Conservation (phyloP, 2,329 filamentous ascomycete genomes). For the Raffaelea ambrosiae region DNA sequence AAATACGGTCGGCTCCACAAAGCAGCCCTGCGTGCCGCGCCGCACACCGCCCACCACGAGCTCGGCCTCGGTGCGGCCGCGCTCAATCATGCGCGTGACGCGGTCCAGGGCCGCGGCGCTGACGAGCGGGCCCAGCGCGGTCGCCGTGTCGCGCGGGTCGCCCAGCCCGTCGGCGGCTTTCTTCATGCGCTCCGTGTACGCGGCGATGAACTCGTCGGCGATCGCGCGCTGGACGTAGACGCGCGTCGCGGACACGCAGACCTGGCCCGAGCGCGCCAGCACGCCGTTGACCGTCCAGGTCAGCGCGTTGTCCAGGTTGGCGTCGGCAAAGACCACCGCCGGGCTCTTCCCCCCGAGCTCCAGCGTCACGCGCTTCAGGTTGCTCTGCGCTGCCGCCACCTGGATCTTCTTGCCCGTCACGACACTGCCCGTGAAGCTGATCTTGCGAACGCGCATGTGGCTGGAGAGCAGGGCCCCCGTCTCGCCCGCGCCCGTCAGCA, state of each 20-base stretch:
- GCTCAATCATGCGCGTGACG: slow-evolving; percentile 34
- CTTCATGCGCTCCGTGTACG: slow-evolving; percentile 52
- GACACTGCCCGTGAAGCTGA: slow-evolving; percentile 55
- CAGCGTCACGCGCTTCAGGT: slow-evolving; percentile 51
- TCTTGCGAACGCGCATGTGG: slow-evolving; percentile 52
- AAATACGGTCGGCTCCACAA: slow-evolving; percentile 10
- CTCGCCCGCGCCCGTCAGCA: slow-evolving; percentile 49
- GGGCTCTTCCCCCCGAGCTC: slow-evolving; percentile 38
- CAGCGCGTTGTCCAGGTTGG: slow-evolving; percentile 29
- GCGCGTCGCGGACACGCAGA: slow-evolving; percentile 42
- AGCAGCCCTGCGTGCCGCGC: slow-evolving; percentile 28
- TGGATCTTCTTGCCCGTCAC: slow-evolving; percentile 53
- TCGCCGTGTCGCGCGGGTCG: slow-evolving; percentile 48
- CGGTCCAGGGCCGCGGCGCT: slow-evolving; percentile 38
- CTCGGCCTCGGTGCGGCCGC: slow-evolving; percentile 27
- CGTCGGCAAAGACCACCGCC: slow-evolving; percentile 33
- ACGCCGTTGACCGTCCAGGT: background rate
- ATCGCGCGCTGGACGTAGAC: slow-evolving; percentile 44
- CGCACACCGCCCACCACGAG: slow-evolving; percentile 26
- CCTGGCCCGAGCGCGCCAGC: slow-evolving; percentile 10
- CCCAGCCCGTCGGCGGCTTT: slow-evolving; percentile 47
- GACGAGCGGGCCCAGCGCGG: slow-evolving; percentile 50
- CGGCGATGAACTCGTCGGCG: slow-evolving; percentile 41
- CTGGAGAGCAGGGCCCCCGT: slow-evolving; percentile 49
- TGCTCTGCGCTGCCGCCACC: slow-evolving; percentile 35